Evolutionary conservation across 2,329 filamentous ascomycete genomes (phyloP), one percentile per base, ranked within the genome.

Genomic region (Huntiella decipiens): DNA sequence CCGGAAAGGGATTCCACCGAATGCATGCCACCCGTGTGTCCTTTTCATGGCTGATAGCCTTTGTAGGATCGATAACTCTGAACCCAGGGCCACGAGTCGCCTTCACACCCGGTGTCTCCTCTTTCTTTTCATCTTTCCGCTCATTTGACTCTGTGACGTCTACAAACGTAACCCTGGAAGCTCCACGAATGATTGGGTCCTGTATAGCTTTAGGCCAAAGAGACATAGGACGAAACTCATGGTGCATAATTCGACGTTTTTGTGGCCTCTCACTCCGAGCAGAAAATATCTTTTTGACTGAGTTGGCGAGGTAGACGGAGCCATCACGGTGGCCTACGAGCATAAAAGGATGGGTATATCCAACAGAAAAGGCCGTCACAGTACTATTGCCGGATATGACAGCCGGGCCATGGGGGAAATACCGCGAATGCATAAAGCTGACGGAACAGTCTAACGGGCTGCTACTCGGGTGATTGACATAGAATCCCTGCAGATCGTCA

Each of bases 1-100:
- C 62, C 33, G 66, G 57, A 53, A 82, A 82, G 1, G 77, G 75
- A 54, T 82, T 82, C 79, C 79, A 83, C 36, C 69, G 67, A 17
- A 79, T 61, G 1, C 68, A 64, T 4, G 75, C 75, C 51, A 82
- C 63, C 40, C 77, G 68, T 7, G 74, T 78, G 51, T 69, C 62
- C 41, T 78, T 70, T 47, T 82, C 78, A 53, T 77, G 70, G 8
- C 79, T 64, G 4, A 70, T 61, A 4, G 64, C 63, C 34, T 67
- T 61, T 4, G 62, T 63, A 1, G 65, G 59, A 43, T 61, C 47
- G 2, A 49, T 31, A 8, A 46, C 17, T 36, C 47, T 63, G 50
- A 57, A 55, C 22, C 58, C 50, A 38, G 49, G 7, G 51, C 52
- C 56, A 5, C 48, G 51, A 11, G 51, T 55, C 4, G 13, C n/a